Conservation (phyloP, 139 green algal genomes). For the Nannochloris sp. region DNA sequence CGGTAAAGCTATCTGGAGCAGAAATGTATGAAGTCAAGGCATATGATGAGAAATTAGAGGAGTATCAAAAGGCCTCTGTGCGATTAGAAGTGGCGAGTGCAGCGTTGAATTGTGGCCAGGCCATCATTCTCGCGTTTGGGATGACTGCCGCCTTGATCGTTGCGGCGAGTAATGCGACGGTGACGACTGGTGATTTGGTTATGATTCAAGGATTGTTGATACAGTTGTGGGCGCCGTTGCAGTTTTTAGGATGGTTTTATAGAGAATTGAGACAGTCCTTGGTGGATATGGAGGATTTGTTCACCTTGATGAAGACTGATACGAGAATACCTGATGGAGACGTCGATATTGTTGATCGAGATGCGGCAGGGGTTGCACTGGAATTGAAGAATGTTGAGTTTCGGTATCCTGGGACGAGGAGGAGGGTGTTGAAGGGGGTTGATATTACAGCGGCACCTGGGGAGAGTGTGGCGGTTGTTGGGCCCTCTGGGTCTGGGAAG, state of each 20-base stretch:
- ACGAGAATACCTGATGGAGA: constrained; percentile 49
- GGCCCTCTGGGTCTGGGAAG: constrained; percentile 31
- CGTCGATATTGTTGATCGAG: constrained; percentile 3
- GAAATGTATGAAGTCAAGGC: constrained; percentile 35
- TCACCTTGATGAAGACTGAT: constrained; percentile 67
- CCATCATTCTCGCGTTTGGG: constrained; percentile 64
- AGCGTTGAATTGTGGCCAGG: constrained; percentile 87
- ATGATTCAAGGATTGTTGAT: constrained; percentile 89
- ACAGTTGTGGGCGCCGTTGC: constrained; percentile 89
- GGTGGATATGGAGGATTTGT: constrained; percentile 93
- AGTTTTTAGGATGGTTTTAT: constrained; percentile 86
- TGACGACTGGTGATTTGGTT: constrained; percentile 12
- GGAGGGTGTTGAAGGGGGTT: constrained; percentile 46
- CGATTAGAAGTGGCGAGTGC: constrained; percentile 61
- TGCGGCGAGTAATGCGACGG: constrained; percentile 11
- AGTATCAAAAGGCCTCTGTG: constrained; percentile 51
- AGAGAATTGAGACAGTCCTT: constrained; percentile 79
- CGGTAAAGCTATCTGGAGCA: constrained; percentile 67
- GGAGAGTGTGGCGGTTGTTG: constrained; percentile 36
- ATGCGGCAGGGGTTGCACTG: constrained; percentile 27
- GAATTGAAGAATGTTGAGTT: constrained; percentile 62
- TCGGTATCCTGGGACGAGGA: constrained; percentile 36
- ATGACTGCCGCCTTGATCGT: constrained; percentile 54
- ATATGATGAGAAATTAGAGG: constrained; percentile 58
- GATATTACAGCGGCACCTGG: constrained; percentile 34